Percentiles rank a stretch among this genome's conserved stretches.
phyloP scores from a whole-genome alignment of 805 yeast genomes.

The Limtongozyma cylindracea region DNA sequence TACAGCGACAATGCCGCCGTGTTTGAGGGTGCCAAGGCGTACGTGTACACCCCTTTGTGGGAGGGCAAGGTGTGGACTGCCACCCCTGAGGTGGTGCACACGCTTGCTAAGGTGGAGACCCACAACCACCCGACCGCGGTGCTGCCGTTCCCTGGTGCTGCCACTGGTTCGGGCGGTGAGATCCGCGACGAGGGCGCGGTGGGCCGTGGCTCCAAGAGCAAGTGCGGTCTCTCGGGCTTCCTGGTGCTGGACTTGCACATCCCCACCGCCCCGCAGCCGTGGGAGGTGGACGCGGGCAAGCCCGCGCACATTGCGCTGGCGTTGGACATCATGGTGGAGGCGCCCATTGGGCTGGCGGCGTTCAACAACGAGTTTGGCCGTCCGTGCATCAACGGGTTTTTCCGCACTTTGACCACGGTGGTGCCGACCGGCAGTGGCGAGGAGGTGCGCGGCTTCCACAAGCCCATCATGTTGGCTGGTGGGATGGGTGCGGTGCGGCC shows the following conservation, averaged over 20 bases:
- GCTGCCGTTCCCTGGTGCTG: constrained; percentile 98
- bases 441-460: constrained; percentile 89
- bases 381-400: constrained; percentile 91
- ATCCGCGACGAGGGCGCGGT: constrained; percentile 99
- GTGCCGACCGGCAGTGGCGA: constrained; percentile 35
- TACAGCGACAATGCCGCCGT: constrained; percentile 97
- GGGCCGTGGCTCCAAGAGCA: constrained; percentile 92
- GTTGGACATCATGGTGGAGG: constrained; percentile 86
- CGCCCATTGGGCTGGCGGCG: constrained; percentile 94
- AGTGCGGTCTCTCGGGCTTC: constrained; percentile 89
- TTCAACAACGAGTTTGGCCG: constrained; percentile 97
- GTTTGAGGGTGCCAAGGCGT: constrained; percentile 61
- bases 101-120: constrained; percentile 89
- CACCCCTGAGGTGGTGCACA: constrained; percentile 56
- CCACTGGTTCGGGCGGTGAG: constrained; percentile 99
- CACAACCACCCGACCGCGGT: constrained; percentile 99
- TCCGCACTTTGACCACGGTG: constrained; percentile 76
- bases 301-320: constrained; percentile 88
- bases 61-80: constrained; percentile 49
- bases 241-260: constrained; percentile 76
- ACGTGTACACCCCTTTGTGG: constrained; percentile 56
- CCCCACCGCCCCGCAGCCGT: constrained; percentile 72
- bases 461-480: constrained; percentile 98
- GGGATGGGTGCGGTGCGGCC: constrained; percentile 97
- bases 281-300: constrained; percentile 82